Conservation (phyloP, 169 alveolate genomes). For the Theileria equi region DNA sequence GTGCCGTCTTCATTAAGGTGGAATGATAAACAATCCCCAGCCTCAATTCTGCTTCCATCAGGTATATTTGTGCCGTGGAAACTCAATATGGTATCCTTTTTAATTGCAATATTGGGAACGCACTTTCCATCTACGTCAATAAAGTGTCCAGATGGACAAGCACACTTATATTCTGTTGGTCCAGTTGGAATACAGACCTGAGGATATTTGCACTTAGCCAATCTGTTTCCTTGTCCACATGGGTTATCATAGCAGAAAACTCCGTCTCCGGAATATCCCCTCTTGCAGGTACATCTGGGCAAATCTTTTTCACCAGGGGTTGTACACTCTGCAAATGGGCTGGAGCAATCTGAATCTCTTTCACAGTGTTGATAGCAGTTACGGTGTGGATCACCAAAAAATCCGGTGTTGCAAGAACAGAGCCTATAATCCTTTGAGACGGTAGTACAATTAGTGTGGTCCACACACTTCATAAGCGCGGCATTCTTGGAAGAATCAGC, state of each 20-base stretch:
- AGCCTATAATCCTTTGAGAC: conserved; percentile 17
- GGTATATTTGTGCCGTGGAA: conserved; percentile 16
- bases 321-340: conserved; percentile 43
- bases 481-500: conserved; percentile 1
- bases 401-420: conserved; percentile 52
- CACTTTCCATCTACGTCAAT: conserved; percentile 27
- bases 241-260: conserved; percentile 34
- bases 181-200: conserved; percentile 20
- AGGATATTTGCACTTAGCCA: conserved; percentile 9
- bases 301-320: conserved; percentile 2
- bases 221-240: conserved; percentile 10
- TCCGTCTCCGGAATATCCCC: conserved; percentile 56
- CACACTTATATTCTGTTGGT: conserved; percentile 17
- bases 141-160: conserved; percentile 50
- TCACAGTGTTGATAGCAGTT: conserved; percentile 46
- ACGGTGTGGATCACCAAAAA: conserved; percentile 49
- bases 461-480: conserved; percentile 18
- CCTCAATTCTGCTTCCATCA: conserved; percentile 49
- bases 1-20: conserved; percentile 23
- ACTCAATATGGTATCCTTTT: conserved; percentile 19
- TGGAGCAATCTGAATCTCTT: conserved; percentile 49
- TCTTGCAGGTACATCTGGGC: conserved; percentile 56
- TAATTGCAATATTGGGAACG: conserved; percentile 11
- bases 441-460: conserved; percentile 27
- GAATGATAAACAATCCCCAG: conserved; percentile 57